Evolutionary conservation across 805 yeast genomes (phyloP), one percentile per base, ranked within the genome.

Genomic region (Middelhovenomyces tepae): DNA sequence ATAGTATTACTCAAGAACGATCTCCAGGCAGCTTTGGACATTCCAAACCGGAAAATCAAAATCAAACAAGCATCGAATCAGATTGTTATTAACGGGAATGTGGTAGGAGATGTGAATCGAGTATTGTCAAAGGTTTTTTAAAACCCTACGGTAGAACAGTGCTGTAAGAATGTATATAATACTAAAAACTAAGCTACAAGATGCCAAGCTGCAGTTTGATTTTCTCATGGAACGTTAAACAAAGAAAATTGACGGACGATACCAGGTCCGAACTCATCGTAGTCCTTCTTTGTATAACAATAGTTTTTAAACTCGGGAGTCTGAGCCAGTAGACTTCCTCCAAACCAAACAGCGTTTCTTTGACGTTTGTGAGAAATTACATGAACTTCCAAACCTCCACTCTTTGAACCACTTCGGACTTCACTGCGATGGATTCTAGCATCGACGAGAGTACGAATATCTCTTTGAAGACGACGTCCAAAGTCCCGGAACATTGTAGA

Each of bases 331-430:
- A 91, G 65, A 14, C 94, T 82, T 46, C 99, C 99, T 48, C 99
- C 99, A 56, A 89, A 91, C 99, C 99, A 91, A 38, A 91, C 99
- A 3, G 99, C 99, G 53, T 91, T 85, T 58, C 95, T 75, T 66
- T 91, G 99, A 62, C 91, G 82, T 67, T 89, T 86, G 65, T 91
- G 99, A 18, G 94, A 76, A 45, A 91, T 87, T 41, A 91, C 99
- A 62, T 84, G 93, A 36, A 91, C 99, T 37, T 86, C 94, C 32
- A 91, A 93, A 57, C 99, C 99, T 19, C 93, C 80, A 16, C 93
- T 78, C 36, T 79, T 79, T 10, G 75, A 65, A 24, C 77, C 77
- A 49, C 86, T 75, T 39, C 78, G 64, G 48, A 67, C 65, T 62
- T 91, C 98, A 55, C 87, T 78, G 39, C 69, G 68, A 34, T 77